phyloP scores from a whole-genome alignment of 768 basidiomycete species.

The Lactarius quietus region DNA sequence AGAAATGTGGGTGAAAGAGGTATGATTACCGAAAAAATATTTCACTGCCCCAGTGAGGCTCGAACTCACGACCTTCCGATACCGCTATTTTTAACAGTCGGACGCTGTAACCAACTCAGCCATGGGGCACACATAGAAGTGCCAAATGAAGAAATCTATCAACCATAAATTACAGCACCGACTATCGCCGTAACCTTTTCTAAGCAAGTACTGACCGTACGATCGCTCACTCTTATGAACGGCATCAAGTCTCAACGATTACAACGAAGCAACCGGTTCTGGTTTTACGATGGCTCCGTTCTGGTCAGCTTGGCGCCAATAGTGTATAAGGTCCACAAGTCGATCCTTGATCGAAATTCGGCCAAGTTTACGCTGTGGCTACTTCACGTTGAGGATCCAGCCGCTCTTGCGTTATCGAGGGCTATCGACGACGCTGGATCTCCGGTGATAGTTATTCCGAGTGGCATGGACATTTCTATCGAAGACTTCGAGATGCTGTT shows the following conservation, averaged over 20 bases:
- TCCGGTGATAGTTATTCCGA: slow-evolving; percentile 35
- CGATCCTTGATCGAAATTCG: slow-evolving; percentile 53
- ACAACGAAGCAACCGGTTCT: slow-evolving; percentile 30
- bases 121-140: slow-evolving; percentile 41
- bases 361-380: slow-evolving; percentile 28
- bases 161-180: neutral
- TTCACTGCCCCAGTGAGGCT: slow-evolving; percentile 49
- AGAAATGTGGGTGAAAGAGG: neutral
- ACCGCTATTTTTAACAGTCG: slow-evolving; percentile 36
- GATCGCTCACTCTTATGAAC: slow-evolving; percentile 4
- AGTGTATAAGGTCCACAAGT: slow-evolving; percentile 55
- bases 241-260: neutral
- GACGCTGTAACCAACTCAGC: slow-evolving; percentile 51
- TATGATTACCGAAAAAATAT: slow-evolving; percentile 16
- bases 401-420: neutral
- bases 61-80: slow-evolving; percentile 55
- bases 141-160: neutral
- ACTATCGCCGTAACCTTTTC: neutral
- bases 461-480: slow-evolving; percentile 37
- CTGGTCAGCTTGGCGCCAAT: slow-evolving; percentile 44
- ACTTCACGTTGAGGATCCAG: neutral
- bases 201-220: too few species aligned
- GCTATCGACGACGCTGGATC: slow-evolving; percentile 3
- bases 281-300: slow-evolving; percentile 65
- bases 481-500: slow-evolving; percentile 55